Base-by-base conservation (phyloP, 495 filamentous ascomycete genomes). In the Neurospora sp. region DNA sequence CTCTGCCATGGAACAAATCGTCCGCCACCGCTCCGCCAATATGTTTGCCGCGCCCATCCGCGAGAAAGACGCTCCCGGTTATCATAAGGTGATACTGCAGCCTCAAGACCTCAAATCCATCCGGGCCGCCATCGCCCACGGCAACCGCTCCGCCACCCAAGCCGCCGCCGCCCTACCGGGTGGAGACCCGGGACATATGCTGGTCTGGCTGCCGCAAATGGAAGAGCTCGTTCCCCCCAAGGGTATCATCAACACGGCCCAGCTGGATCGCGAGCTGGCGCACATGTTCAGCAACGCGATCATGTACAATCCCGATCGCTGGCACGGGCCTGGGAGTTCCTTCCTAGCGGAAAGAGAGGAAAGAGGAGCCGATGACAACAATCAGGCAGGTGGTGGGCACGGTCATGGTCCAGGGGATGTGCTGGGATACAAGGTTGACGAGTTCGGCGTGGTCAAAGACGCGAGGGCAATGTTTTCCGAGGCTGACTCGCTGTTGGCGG, bases 221-320 rank as follows among this genome's bases (percentile, higher is more conserved):
- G 87, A 90, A 69, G 91, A 96, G 60, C 82, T 97, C 60, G 84
- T 95, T 16, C 95, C 96, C 20, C 96, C 96, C 3, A 92, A 91
- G 77, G 93, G 90, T 6, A 96, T 99, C 73, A 92, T 99, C 79
- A 99, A 98, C 82, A 93, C 90, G n/a, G 88, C 90, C 4, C 96
- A 99, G 79, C 85, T 99, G 16, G 96, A 99, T 79, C 94, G 95
- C 76, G 95, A 98, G 79, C 82, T 99, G n/a, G 93, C 96, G 75
- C 92, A 95, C 77, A 97, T 98, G 92, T 98, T 98, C 78, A 91
- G 93, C 70, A 99, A 99, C 78, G 95, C 95, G 16, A 90, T 97
- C 78, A 98, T 98, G 96, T 99, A 94, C 86, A 99, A 98, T 76
- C 89, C 91, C 1, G 89, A 93, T 73, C 88, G 91, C 0, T 81